Conservation (phyloP, 768 basidiomycete genomes). For the Pleurotus tuber-regium region DNA sequence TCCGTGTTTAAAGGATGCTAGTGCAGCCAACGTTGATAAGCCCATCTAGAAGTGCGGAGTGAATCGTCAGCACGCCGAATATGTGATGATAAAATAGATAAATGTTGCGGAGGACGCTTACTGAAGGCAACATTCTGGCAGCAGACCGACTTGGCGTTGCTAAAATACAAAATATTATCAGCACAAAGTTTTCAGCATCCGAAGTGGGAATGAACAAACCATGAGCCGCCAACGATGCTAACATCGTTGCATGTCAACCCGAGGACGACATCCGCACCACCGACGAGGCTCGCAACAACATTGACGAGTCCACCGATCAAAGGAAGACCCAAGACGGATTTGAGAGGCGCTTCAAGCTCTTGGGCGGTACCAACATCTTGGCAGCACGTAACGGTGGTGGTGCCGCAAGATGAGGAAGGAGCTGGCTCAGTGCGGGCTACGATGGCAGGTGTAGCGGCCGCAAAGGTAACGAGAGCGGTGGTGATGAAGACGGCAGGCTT, state of each 20-base stretch:
- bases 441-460: not conserved
- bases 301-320: not conserved
- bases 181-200: not conserved
- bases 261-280: not conserved
- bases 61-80: not conserved
- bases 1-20: no score
- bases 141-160: not conserved
- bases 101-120: not conserved
- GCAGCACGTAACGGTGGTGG: not conserved
- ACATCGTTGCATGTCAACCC: not conserved
- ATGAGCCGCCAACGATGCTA: not conserved
- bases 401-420: not conserved
- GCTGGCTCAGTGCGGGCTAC: not conserved
- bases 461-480: not conserved
- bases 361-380: not conserved
- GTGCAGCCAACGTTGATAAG: not conserved
- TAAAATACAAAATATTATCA: not conserved
- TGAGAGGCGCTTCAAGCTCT: not conserved
- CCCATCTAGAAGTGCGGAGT: not conserved
- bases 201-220: not conserved
- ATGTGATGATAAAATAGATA: not conserved
- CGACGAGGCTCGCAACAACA: not conserved
- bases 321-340: not conserved
- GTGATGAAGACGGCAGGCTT: not conserved
- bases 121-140: not conserved